Evolutionary conservation across 2,329 filamentous ascomycete species (phyloP).

Genomic region (Ophiostoma perfectum): DNA sequence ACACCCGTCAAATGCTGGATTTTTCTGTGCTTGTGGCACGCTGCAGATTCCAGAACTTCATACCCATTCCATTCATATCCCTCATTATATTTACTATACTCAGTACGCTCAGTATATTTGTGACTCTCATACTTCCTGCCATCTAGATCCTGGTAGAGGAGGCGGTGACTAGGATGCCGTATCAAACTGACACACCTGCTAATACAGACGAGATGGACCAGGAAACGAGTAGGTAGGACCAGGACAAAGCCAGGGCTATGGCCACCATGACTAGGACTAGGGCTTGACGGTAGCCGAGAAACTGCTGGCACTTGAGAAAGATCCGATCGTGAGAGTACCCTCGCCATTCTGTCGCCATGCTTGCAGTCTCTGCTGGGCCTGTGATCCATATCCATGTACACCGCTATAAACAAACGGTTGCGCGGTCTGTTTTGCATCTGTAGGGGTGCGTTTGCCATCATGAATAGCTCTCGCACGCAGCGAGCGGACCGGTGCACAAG

Average conservation of each 20-base stretch:
- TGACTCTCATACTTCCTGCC: no score
- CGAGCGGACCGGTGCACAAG: constrained; percentile 9
- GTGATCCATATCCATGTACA: neutral
- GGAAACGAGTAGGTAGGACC: neutral
- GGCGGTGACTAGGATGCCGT: constrained; percentile 1
- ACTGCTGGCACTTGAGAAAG: neutral
- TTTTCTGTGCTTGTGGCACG: constrained; percentile 5
- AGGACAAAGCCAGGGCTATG: neutral
- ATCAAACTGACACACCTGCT: neutral
- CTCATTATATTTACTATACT: neutral
- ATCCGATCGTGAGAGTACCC: neutral
- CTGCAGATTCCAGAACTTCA: neutral
- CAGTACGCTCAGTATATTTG: no score
- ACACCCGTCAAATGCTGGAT: constrained; percentile 19
- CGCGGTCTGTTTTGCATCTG: neutral
- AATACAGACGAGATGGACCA: neutral
- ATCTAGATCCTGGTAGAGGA: neutral
- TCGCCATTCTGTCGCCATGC: neutral
- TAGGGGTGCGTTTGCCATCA: neutral
- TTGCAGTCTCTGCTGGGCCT: neutral
- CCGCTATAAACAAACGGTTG: constrained; percentile 1
- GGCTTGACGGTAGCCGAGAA: constrained; percentile 17
- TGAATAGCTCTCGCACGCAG: constrained; percentile 14
- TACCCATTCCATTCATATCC: neutral
- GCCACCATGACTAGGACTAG: constrained; percentile 13